Percentiles rank a stretch among this genome's conserved stretches.
Evolutionary conservation across 306 rosid species (phyloP).

Genomic region (Carpinus fangiana): DNA sequence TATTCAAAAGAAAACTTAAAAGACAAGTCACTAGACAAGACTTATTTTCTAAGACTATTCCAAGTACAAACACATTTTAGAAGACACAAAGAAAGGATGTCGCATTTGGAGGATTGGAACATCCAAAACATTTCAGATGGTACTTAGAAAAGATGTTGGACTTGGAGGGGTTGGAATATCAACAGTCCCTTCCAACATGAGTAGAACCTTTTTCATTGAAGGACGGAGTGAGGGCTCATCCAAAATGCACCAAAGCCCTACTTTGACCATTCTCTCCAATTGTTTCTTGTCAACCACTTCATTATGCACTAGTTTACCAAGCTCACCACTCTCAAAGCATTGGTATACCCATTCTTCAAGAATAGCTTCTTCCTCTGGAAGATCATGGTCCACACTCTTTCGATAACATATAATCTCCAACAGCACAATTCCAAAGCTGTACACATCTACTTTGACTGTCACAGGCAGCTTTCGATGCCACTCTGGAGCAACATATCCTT

Average conservation of each 20-base stretch:
- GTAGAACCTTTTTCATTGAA: slow-evolving; percentile 26
- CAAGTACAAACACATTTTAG: too few species aligned
- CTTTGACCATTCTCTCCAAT: slow-evolving; percentile 24
- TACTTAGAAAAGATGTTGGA: background rate
- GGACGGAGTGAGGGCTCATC: slow-evolving; percentile 33
- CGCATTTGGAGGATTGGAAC: too few species aligned
- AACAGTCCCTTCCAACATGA: slow-evolving; percentile 30
- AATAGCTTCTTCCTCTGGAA: slow-evolving; percentile 22
- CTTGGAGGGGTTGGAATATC: slow-evolving; percentile 18
- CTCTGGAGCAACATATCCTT: slow-evolving; percentile 37
- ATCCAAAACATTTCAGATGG: background rate
- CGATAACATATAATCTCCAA: slow-evolving; percentile 30
- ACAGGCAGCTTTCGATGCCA: slow-evolving; percentile 26
- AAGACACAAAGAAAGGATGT: too few species aligned
- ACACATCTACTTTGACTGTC: slow-evolving; percentile 30
- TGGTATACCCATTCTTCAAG: slow-evolving; percentile 22
- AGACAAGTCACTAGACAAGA: too few species aligned
- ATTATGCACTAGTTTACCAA: background rate
- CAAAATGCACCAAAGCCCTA: slow-evolving; percentile 35
- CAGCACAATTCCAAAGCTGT: slow-evolving; percentile 35
- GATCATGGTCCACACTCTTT: slow-evolving; percentile 11
- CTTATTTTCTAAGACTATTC: too few species aligned
- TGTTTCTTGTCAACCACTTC: slow-evolving; percentile 9
- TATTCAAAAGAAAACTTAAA: too few species aligned
- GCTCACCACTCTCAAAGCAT: slow-evolving; percentile 22